Evolutionary conservation across 192 early-diverging fungal genomes (phyloP).

Genomic region (Linderina pennispora): DNA sequence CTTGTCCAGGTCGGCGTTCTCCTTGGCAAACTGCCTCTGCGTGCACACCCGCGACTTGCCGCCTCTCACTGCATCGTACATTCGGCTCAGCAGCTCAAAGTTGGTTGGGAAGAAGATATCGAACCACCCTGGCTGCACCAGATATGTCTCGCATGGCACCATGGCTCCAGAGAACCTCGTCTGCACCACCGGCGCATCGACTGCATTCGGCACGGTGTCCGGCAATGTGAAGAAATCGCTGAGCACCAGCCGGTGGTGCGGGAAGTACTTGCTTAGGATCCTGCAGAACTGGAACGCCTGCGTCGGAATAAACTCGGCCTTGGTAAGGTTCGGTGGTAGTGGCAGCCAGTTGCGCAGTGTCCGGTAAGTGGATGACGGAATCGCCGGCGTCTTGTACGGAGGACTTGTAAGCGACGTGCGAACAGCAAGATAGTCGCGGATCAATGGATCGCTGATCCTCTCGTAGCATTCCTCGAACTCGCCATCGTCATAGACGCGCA

Average conservation of each 20-base stretch:
- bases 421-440: conserved; percentile 60
- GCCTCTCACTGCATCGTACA: conserved; percentile 58
- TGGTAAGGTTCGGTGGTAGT: conserved; percentile 79
- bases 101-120: conserved; percentile 99
- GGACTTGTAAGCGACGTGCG: conserved; percentile 9
- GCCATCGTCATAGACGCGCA: conserved; percentile 72
- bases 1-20: conserved; percentile 66
- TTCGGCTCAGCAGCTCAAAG: conserved; percentile 74
- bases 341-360: conserved; percentile 60
- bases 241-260: conserved; percentile 77
- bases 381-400: conserved; percentile 58
- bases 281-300: conserved; percentile 70
- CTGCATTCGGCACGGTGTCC: conserved; percentile 66
- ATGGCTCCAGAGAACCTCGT: conserved; percentile 83
- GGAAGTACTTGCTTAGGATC: conserved; percentile 73
- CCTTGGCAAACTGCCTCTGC: conserved; percentile 73
- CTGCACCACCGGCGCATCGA: conserved; percentile 91
- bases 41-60: conserved; percentile 42
- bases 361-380: conserved; percentile 46
- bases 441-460: conserved; percentile 68
- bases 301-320: conserved; percentile 87
- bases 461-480: conserved; percentile 87
- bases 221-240: conserved; percentile 87
- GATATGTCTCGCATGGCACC: conserved; percentile 92
- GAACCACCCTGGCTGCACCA: conserved; percentile 97